These are phyloP conservation scores for Anacardium occidentale DNA, from an alignment of 345 rosid genomes.

Conservation along the genomic window DNA sequence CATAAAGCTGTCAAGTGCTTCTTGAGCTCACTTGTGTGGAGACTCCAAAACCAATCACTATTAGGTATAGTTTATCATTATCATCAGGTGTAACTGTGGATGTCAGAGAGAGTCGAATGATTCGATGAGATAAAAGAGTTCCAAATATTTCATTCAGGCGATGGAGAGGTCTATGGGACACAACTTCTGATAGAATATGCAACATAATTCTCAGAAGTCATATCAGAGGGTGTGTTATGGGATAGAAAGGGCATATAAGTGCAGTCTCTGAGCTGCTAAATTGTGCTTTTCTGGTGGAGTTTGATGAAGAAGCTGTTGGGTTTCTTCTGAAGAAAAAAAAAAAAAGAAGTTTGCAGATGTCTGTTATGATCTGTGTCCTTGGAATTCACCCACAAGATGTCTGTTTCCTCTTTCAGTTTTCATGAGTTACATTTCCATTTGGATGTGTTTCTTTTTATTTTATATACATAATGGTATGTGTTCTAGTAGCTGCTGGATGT, in stretches of 20 bases:
- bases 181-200: conserved; percentile 46
- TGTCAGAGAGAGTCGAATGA: conserved; percentile 28
- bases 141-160: conserved; percentile 45
- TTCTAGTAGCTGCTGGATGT: no score
- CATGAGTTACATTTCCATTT: no score
- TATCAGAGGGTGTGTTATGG: conserved; percentile 55
- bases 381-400: neutral
- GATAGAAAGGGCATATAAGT: conserved; percentile 39
- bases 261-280: conserved; percentile 53
- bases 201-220: conserved; percentile 46
- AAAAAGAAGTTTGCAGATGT: no score
- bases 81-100: conserved; percentile 38
- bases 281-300: conserved; percentile 51
- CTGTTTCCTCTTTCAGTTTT: neutral
- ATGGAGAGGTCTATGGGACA: conserved; percentile 31
- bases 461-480: no score
- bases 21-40: conserved; percentile 34
- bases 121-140: conserved; percentile 57
- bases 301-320: conserved; percentile 46
- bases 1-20: conserved; percentile 42
- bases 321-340: conserved; percentile 63
- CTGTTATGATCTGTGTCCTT: no score
- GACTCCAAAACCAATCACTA: conserved; percentile 35
- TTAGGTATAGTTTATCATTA: conserved; percentile 35
- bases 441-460: no score